A percentile compares a stretch with the other conserved stretches of the same genome.
Conservation (phyloP, 2,329 filamentous ascomycete genomes). For the Botrytis cinerea region DNA sequence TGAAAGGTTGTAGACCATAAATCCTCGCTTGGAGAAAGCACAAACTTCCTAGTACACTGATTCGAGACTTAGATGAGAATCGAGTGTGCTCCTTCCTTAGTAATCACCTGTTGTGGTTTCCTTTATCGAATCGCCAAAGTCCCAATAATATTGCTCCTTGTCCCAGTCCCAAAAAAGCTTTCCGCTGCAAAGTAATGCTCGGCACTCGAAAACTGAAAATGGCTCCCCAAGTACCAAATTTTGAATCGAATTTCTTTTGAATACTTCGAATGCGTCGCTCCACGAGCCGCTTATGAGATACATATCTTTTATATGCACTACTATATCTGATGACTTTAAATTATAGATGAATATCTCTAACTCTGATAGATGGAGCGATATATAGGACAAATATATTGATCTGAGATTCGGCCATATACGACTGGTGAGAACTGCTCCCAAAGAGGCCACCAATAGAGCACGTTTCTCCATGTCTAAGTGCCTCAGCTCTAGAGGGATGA, state of each 20-base stretch:
- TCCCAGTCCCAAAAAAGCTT: neutral
- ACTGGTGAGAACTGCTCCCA: neutral
- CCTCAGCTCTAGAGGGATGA: neutral
- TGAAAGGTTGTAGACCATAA: neutral
- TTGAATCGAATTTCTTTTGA: neutral
- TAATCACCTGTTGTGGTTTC: neutral
- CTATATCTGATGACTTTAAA: neutral
- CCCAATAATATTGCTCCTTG: neutral
- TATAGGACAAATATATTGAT: neutral
- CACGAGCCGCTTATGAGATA: neutral
- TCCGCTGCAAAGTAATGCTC: neutral
- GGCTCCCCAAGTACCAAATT: neutral
- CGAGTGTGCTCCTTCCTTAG: neutral
- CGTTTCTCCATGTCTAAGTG: neutral
- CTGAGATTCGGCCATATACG: neutral
- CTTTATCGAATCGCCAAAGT: neutral
- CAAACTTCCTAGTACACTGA: neutral
- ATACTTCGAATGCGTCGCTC: neutral
- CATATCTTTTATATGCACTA: neutral
- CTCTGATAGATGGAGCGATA: neutral
- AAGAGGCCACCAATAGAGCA: neutral
- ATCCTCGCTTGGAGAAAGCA: neutral
- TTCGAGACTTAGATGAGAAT: neutral
- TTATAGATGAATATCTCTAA: neutral
- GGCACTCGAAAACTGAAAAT: neutral